Base-by-base conservation (phyloP, 352 stramenopile genomes). In the Stramenopiles sp. region DNA sequence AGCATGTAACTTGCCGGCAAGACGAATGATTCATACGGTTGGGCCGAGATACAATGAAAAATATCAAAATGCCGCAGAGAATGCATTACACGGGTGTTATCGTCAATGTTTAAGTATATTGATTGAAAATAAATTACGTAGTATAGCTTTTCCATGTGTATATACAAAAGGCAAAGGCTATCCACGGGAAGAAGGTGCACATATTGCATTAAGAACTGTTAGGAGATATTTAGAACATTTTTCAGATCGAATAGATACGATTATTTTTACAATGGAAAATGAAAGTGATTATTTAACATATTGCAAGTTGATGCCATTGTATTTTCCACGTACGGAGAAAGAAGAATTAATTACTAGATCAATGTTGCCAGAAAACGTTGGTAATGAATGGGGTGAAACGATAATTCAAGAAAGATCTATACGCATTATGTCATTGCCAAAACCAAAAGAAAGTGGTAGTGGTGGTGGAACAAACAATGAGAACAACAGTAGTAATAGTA, bases 351-450 rank as follows among this genome's bases (percentile, higher is more conserved):
- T 86, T 31, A 31, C 33, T 6, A 81, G 82, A 29, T 85, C 83
- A 0, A 30, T 31, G 30, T 85, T 91, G 0, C 84, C 84, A 87
- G 63, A 38, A 0, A 77, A 74, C 33, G 0, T 69, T 84, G 88
- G 89, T 23, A 83, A 92, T 63, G 86, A 82, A 76, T 91, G 88
- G 78, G 89, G 89, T 0, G 89, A 92, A 82, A 87, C 87, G 0
- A 85, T 92, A n/a, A 91, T 92, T 30, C 82, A 84, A 32, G 89
- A 93, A 78, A 86, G 89, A 27, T 89, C 89, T 84, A 92, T 93
- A 76, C 88, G 88, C 32, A 92, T 92, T 80, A 81, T 32, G 79
- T 77, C 65, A 79, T 80, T 65, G 83, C 65, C 83, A 74, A n/a
- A n/a, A n/a, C n/a, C n/a, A n/a, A n/a, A n/a, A n/a, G n/a, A n/a